These are phyloP conservation scores for Leccinum boreale DNA, from an alignment of 768 basidiomycete species.

Conservation along the genomic window DNA sequence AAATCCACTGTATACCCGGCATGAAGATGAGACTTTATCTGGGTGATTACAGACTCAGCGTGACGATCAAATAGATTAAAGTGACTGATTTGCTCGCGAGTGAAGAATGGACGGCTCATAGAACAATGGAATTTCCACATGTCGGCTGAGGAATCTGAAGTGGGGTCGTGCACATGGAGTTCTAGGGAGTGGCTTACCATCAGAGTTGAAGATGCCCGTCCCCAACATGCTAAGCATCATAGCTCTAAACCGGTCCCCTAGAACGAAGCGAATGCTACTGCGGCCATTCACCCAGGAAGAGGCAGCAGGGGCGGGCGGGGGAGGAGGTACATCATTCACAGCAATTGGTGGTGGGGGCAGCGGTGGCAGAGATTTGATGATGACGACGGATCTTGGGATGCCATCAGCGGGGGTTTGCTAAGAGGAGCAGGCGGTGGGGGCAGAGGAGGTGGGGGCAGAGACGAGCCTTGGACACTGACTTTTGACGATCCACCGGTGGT, in stretches of 20 bases:
- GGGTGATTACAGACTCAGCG: slow-evolving; percentile 40
- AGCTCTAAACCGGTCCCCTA: slow-evolving; percentile 36
- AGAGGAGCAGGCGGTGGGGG: slow-evolving; percentile 7
- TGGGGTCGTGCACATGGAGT: not conserved
- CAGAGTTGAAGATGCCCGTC: slow-evolving; percentile 66
- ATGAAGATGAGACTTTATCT: slow-evolving; percentile 46
- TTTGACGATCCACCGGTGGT: slow-evolving; percentile 33
- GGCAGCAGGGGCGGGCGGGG: too few relatives aligned
- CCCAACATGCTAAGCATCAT: slow-evolving; percentile 52
- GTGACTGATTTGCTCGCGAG: slow-evolving; percentile 54
- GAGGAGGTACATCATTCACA: too few relatives aligned
- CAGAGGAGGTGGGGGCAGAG: slow-evolving; percentile 15
- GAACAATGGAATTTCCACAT: slow-evolving; percentile 65
- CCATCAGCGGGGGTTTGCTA: not conserved
- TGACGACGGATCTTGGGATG: too few relatives aligned
- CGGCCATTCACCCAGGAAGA: slow-evolving; percentile 38
- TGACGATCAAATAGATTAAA: slow-evolving; percentile 61
- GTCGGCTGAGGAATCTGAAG: slow-evolving; percentile 32
- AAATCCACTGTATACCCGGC: slow-evolving; percentile 57
- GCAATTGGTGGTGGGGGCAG: too few relatives aligned
- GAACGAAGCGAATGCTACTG: not conserved
- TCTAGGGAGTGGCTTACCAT: slow-evolving; percentile 38
- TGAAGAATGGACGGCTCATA: slow-evolving; percentile 64
- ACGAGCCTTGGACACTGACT: slow-evolving; percentile 7
- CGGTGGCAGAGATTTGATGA: too few relatives aligned